Conservation (phyloP, 1,284 basidiomycete genomes). For the Microbotryomycetes sp. region DNA sequence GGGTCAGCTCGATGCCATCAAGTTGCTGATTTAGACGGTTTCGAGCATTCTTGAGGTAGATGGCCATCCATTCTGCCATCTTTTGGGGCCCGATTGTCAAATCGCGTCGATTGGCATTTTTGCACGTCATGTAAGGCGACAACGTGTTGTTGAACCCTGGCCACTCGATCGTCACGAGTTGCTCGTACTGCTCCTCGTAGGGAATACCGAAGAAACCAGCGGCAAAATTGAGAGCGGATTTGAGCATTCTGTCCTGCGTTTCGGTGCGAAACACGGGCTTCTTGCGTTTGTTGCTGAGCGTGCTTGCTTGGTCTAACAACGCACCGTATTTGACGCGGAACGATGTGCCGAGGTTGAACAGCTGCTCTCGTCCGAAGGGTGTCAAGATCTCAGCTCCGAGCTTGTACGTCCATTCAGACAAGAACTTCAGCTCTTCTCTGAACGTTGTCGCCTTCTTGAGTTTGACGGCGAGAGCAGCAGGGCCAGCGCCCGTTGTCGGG, state of each 20-base stretch:
- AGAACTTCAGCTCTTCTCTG: conserved; percentile 58
- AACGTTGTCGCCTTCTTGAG: conserved; percentile 46
- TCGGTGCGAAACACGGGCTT: conserved; percentile 46
- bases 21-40: conserved; percentile 52
- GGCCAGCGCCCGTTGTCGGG: conserved; percentile 59
- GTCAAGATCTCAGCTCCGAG: conserved; percentile 61
- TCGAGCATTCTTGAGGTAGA: conserved; percentile 63
- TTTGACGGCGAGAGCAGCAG: conserved; percentile 53
- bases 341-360: conserved; percentile 42
- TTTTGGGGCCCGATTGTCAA: conserved; percentile 5
- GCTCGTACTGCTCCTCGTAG: conserved; percentile 43
- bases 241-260: conserved; percentile 47
- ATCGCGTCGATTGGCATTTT: conserved; percentile 13
- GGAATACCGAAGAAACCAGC: conserved; percentile 41
- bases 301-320: neutral
- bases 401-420: conserved; percentile 56
- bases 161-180: conserved; percentile 35
- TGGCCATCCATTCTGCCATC: conserved; percentile 32
- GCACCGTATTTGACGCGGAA: conserved; percentile 53
- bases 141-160: conserved; percentile 46
- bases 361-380: conserved; percentile 71
- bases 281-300: neutral
- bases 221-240: conserved; percentile 47
- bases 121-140: conserved; percentile 40
- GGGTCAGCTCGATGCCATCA: conserved; percentile 59